phyloP scores from a whole-genome alignment of 148 eudicot species.

The Linanthus parryae region DNA sequence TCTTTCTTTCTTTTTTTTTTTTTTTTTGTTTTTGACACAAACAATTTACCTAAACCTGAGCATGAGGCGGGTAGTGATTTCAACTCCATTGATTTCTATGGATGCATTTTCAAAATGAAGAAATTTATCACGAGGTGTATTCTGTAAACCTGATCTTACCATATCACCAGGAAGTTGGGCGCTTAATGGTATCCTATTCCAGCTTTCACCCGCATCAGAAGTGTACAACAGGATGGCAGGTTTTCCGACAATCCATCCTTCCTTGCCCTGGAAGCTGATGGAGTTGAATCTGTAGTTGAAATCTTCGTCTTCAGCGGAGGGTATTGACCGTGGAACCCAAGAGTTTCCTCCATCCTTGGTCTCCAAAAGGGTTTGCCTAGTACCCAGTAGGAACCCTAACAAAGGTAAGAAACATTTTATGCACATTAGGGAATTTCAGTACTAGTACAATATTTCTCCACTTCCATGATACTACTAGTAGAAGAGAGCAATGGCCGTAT shows the following conservation, averaged over 20 bases:
- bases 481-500: too few relatives aligned
- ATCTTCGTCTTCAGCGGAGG: constrained; percentile 96
- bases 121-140: too few relatives aligned
- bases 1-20: too few relatives aligned
- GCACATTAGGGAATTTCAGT: neutral
- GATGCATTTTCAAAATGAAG: too few relatives aligned
- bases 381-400: constrained; percentile 86
- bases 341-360: constrained; percentile 87
- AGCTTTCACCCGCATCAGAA: constrained; percentile 80
- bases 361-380: constrained; percentile 93
- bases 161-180: constrained; percentile 96
- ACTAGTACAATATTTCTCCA: too few relatives aligned
- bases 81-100: too few relatives aligned
- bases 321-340: constrained; percentile 73
- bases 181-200: constrained; percentile 92
- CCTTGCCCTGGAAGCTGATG: constrained; percentile 89
- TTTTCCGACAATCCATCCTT: constrained; percentile 97
- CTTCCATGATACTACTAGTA: too few relatives aligned
- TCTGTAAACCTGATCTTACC: too few relatives aligned
- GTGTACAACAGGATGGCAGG: constrained; percentile 86
- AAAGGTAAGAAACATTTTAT: constrained; percentile 21
- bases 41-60: too few relatives aligned
- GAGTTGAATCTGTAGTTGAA: constrained; percentile 93
- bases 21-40: too few relatives aligned
- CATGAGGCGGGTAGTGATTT: too few relatives aligned